Base-by-base conservation (phyloP, 2,329 filamentous ascomycete species). In the Fusarium fracticaudum region DNA sequence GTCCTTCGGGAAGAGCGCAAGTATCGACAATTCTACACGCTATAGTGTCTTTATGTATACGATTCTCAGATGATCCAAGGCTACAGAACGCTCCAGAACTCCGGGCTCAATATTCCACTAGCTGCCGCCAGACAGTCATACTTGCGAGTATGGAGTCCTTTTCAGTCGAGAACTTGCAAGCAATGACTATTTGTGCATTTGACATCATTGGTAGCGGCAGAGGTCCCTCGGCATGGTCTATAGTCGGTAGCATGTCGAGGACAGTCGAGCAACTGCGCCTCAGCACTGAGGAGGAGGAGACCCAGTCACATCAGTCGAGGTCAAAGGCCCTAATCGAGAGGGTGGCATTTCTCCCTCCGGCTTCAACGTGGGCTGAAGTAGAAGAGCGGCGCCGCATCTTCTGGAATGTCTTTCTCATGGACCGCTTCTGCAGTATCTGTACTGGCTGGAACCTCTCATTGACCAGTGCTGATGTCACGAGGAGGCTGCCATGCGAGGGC, bases 311-410 rank as follows among this genome's bases (percentile, higher is more conserved):
- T 22, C 61, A 72, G 24, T 55, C 69, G 5, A 47, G 73, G 13
- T 79, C 55, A 5, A 81, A 69, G 71, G 74, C 55, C n/a, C 73
- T 84, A 5, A 83, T 84, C 18, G 80, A 63, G 22, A 55, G 70
- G 14, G 71, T 74, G 64, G 68, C 67, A 0, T 85, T 85, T 40
- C 75, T 85, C 0, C 53, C 71, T 44, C 72, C 78, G 0, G 77
- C 76, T 5, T 71, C 76, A 6, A 78, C 69, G 29, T 85, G 83
- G 84, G 74, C 74, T 3, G 83, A 84, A 62, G 74, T 77, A 4
- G 84, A 85, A 68, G 83, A 84, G 64, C 72, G 83, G 11, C 76
- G 84, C 5, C 74, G 83, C 1, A 80, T 85, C 6, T 85, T 85
- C 61, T 85, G 84, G 84, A 83, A 80, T 18, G 79, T 84, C 8